Base-by-base conservation (phyloP, 352 stramenopile species). In the Globisporangium rhizosaccharum region DNA sequence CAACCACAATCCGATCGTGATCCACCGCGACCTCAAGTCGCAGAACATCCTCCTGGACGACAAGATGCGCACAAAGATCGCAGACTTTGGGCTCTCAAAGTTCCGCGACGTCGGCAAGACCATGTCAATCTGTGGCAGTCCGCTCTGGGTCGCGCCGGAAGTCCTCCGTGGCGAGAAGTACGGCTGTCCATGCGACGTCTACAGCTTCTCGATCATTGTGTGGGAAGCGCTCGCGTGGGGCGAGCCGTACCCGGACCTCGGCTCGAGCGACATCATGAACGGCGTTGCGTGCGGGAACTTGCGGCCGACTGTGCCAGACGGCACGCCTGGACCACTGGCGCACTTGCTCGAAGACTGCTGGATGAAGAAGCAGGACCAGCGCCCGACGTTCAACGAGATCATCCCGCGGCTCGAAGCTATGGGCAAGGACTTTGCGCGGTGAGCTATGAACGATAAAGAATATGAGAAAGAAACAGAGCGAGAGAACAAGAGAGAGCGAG, bases 1-100 rank as follows among this genome's bases (percentile, higher is more conserved):
- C 81, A 96, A 92, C 49, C 94, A 98, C 73, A 96, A 98, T 65
- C 94, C 95, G 33, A 93, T 96, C 49, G 96, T 99, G 68, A 98
- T 99, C 68, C 97, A 99, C 82, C 88, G 96, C 14, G 81, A 90
- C 44, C 69, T 91, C 51, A 93, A 89, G 64, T 90, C 77, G 12
- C 79, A 89, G 55, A 91, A 90, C 60, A 91, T 90, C 36, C 56
- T 92, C 9, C 62, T 91, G 30, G 82, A 93, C 53, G 83, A 91
- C 57, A 82, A 88, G 54, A 91, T 92, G 82, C 76, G 79, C 51
- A 91, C 85, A 49, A 92, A 94, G 66, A 92, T 92, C 57, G 81
- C 71, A 9, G 82, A 92, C 67, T 94, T 93, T 63, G 83, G 79
- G 1, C 59, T 92, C 11, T 90, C 81, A 42, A 92, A 92, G 61